These are phyloP conservation scores for Hypholoma sublateritium DNA, from an alignment of 768 basidiomycete genomes.

Conservation along the genomic window DNA sequence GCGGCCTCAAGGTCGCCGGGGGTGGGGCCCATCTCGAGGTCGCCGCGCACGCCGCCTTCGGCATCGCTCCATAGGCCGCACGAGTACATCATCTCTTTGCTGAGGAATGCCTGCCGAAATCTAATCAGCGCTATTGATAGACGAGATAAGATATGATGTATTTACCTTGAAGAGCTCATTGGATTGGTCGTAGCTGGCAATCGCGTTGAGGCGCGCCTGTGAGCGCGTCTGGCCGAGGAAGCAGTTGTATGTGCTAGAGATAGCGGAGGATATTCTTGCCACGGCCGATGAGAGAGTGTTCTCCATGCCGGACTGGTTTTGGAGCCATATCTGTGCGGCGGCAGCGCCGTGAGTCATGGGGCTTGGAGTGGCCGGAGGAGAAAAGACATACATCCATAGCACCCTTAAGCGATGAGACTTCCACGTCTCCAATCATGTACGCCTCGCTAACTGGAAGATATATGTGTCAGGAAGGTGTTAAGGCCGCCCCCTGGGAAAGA, in stretches of 20 bases:
- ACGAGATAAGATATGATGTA: conserved; percentile 4
- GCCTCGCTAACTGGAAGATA: conserved; percentile 64
- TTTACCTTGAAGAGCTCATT: conserved; percentile 81
- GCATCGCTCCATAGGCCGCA: conserved; percentile 82
- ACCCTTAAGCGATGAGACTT: conserved; percentile 57
- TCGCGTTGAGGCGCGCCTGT: conserved; percentile 75
- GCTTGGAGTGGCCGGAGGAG: conserved; percentile 1
- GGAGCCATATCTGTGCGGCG: conserved; percentile 59
- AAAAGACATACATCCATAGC: conserved; percentile 57
- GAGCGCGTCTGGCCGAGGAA: conserved; percentile 73
- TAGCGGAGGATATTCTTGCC: conserved; percentile 53
- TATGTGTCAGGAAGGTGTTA: conserved; percentile 1
- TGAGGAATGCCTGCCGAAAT: conserved; percentile 64
- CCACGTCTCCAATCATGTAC: conserved; percentile 70
- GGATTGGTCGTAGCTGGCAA: conserved; percentile 90
- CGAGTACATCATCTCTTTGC: conserved; percentile 93
- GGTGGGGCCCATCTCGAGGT: conserved; percentile 54
- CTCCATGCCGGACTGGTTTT: conserved; percentile 61
- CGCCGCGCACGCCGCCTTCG: conserved; percentile 78
- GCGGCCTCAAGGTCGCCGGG: conserved; percentile 77
- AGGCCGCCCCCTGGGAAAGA: conserved; percentile 5
- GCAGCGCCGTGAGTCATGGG: conserved; percentile 8
- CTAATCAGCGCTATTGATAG: conserved; percentile 3
- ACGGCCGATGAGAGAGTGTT: conserved; percentile 56
- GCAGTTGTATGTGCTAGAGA: conserved; percentile 66